Conservation (phyloP, 2,329 filamentous ascomycete species). For the Alternaria metachromatica region DNA sequence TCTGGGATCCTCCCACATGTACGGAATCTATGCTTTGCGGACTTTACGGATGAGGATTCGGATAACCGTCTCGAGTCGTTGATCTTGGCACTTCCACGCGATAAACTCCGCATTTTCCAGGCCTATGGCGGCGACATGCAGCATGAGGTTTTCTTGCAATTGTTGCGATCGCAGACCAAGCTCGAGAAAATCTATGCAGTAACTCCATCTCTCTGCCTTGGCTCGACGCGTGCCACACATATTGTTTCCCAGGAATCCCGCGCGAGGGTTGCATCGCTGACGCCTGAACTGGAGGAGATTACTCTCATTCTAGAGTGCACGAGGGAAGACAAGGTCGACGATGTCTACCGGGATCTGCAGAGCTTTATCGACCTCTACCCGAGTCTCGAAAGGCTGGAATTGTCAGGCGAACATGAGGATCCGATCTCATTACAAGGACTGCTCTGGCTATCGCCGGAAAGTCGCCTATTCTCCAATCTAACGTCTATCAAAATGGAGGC, state of each 20-base stretch:
- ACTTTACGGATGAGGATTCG: neutral
- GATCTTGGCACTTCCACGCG: neutral
- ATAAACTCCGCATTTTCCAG: neutral
- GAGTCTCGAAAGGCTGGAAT: neutral
- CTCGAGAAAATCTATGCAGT: neutral
- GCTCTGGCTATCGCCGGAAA: neutral
- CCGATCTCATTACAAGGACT: neutral
- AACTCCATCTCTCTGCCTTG: neutral
- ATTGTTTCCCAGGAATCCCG: neutral
- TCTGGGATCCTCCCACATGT: neutral
- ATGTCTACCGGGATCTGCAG: neutral
- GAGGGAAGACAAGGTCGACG: no score
- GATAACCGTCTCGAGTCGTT: neutral
- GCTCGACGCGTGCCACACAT: neutral
- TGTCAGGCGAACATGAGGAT: rapidly evolving
- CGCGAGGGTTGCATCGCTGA: neutral
- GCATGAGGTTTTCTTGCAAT: neutral
- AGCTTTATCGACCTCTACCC: neutral
- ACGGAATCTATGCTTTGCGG: neutral
- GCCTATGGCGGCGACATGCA: neutral
- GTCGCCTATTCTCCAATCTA: neutral
- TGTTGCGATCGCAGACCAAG: neutral
- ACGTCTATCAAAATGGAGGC: neutral
- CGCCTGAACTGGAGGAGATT: neutral
- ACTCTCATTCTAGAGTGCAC: rapidly evolving